phyloP scores from a whole-genome alignment of 2,329 filamentous ascomycete genomes.

The Diaporthe sp. region DNA sequence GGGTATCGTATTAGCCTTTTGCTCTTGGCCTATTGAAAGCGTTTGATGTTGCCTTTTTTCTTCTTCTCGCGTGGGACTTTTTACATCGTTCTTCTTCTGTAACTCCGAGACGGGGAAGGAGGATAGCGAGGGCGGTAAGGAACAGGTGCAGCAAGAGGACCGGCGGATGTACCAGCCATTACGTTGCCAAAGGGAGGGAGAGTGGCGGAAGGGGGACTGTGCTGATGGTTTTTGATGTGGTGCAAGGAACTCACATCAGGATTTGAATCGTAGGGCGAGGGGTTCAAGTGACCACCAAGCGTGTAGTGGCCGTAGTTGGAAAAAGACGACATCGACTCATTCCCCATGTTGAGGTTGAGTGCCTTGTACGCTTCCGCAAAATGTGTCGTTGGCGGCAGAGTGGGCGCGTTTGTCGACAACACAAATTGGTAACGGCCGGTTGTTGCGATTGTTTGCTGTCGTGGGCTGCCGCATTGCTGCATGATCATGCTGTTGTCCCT shows the following conservation, averaged over 20 bases:
- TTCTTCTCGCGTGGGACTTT: conserved; percentile 20
- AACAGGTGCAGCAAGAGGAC: conserved; percentile 36
- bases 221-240: conserved; percentile 49
- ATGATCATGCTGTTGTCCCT: conserved; percentile 68
- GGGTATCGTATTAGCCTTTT: conserved; percentile 57
- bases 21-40: conserved; percentile 23
- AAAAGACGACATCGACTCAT: conserved; percentile 71
- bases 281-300: conserved; percentile 71
- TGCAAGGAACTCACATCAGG: conserved; percentile 78
- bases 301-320: conserved; percentile 73
- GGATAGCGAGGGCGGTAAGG: conserved; percentile 36
- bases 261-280: conserved; percentile 73
- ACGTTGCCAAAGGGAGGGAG: conserved; percentile 36
- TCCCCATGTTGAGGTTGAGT: conserved; percentile 67
- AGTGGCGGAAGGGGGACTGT: conserved; percentile 40
- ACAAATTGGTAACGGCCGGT: conserved; percentile 67
- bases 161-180: conserved; percentile 29
- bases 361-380: conserved; percentile 75
- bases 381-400: conserved; percentile 73
- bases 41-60: conserved; percentile 14
- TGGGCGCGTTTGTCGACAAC: conserved; percentile 63
- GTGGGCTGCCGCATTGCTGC: conserved; percentile 65
- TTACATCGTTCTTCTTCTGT: conserved; percentile 2
- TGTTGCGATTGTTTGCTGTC: conserved; percentile 61
- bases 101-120: conserved; percentile 33